Base-by-base conservation (phyloP, 768 basidiomycete genomes). In the Kwoniella dendrophila region DNA sequence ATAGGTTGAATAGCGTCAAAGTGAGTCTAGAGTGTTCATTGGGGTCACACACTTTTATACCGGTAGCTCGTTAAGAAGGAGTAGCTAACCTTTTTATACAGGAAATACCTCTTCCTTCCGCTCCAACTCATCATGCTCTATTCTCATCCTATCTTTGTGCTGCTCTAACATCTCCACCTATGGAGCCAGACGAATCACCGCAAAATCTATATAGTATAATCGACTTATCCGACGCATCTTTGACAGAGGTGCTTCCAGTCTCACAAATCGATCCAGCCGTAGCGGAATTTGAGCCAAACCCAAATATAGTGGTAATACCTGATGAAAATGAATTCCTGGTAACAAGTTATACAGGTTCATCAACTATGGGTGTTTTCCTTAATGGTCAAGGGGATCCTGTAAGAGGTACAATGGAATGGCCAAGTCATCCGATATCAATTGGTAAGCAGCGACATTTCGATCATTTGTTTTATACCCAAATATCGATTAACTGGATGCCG, bases 331-430 rank as follows among this genome's bases (percentile, higher is more conserved):
- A 96, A 77, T 96, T 93, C 68, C 83, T 97, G 43, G 83, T 96
- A 22, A 82, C 91, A 16, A 90, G 89, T 1, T 93, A 88, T 85
- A 92, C 88, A 0, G 94, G 90, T 14, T 80, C 82, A 3, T 86
- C 84, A 54, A 90, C 90, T 0, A 81, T 97, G 40, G 94, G 94
- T 0, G 81, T 98, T 10, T 98, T 97, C 69, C 83, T 97, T 66
- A 90, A 85, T 14, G 85, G 86, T 0, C 84, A 86, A 1, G 93
- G 92, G 0, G 92, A 95, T 77, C 92, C 94, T 4, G 87, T 92
- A 7, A 84, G 93, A 47, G 92, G 92, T 1, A 94, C 93, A 1
- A 80, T 96, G 44, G 85, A 91, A 73, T 96, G 92, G 90, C 83
- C 86, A 2, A 84, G 82, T 51, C 87, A 94, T 81, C 90, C 92